phyloP scores from a whole-genome alignment of 768 basidiomycete genomes.

The Panellus pusillus region DNA sequence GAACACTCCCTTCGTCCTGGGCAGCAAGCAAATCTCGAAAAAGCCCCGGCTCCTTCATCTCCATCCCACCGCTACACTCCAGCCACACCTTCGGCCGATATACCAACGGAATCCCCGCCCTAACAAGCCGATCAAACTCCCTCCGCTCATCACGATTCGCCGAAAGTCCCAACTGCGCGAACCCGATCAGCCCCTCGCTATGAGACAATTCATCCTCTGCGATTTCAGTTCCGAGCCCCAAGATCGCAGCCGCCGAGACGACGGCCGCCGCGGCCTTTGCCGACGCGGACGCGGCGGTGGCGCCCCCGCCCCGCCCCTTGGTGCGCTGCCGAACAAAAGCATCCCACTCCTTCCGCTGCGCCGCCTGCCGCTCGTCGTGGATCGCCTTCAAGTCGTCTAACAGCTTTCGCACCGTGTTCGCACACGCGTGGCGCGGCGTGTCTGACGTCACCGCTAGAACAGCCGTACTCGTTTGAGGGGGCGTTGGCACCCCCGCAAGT shows the following conservation, averaged over 20 bases:
- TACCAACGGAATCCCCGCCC: constrained; percentile 82
- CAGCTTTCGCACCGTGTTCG: constrained; percentile 70
- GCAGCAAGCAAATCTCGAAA: constrained; percentile 81
- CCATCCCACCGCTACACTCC: constrained; percentile 91
- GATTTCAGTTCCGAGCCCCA: constrained; percentile 62
- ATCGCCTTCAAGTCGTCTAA: constrained; percentile 76
- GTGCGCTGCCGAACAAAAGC: constrained; percentile 74
- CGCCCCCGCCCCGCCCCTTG: constrained; percentile 36
- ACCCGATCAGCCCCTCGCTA: constrained; percentile 84
- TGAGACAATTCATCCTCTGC: constrained; percentile 78
- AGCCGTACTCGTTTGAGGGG: constrained; percentile 2
- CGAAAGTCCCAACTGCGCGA: constrained; percentile 83
- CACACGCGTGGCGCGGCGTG: constrained; percentile 74
- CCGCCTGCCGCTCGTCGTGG: constrained; percentile 75
- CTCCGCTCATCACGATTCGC: constrained; percentile 75
- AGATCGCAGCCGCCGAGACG: constrained; percentile 54
- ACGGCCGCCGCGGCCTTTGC: constrained; percentile 29
- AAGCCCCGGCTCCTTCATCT: constrained; percentile 88
- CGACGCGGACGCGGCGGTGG: constrained; percentile 22
- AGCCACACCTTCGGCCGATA: constrained; percentile 90
- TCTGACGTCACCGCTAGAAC: constrained; percentile 59
- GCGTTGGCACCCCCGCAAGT: not conserved
- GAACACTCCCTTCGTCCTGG: constrained; percentile 47
- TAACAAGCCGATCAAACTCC: constrained; percentile 78
- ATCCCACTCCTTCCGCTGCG: constrained; percentile 83